Conservation (phyloP, 1,139 yeast genomes). For the Pichia sp. region DNA sequence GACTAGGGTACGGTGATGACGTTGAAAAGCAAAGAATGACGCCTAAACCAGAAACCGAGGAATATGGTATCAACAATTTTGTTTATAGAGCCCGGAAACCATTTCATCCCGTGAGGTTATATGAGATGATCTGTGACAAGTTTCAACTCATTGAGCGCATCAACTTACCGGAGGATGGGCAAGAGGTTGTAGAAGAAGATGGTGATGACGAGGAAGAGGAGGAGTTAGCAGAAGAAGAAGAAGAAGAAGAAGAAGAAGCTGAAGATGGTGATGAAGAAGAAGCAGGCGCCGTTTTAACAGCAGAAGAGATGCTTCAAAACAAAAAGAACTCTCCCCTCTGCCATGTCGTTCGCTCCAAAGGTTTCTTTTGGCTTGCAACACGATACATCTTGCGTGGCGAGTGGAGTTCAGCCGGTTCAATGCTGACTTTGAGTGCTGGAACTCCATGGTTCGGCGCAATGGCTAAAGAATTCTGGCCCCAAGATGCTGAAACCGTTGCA, state of each 20-base stretch:
- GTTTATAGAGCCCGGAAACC: slow-evolving; percentile 35
- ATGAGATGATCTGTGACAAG: slow-evolving; percentile 31
- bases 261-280: slow-evolving; percentile 17
- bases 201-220: slow-evolving; percentile 7
- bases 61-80: slow-evolving; percentile 38
- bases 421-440: slow-evolving; percentile 38
- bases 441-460: slow-evolving; percentile 39
- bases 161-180: slow-evolving; percentile 3
- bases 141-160: slow-evolving; percentile 25
- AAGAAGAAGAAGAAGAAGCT: slow-evolving; percentile 15
- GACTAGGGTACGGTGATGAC: slow-evolving; percentile 32
- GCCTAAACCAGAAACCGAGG: slow-evolving; percentile 32
- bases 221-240: slow-evolving; percentile 17
- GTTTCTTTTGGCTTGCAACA: slow-evolving; percentile 42
- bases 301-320: slow-evolving; percentile 20
- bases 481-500: slow-evolving; percentile 27
- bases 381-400: slow-evolving; percentile 36
- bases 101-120: slow-evolving; percentile 38
- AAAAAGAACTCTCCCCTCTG: slow-evolving; percentile 34
- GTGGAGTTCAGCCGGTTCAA: slow-evolving; percentile 41
- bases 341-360: slow-evolving; percentile 35
- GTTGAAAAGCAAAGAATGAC: slow-evolving; percentile 21
- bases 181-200: slow-evolving; percentile 11
- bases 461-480: slow-evolving; percentile 28
- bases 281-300: slow-evolving; percentile 4